Conservation (phyloP, 495 filamentous ascomycete species). For the Cercophora scortea region DNA sequence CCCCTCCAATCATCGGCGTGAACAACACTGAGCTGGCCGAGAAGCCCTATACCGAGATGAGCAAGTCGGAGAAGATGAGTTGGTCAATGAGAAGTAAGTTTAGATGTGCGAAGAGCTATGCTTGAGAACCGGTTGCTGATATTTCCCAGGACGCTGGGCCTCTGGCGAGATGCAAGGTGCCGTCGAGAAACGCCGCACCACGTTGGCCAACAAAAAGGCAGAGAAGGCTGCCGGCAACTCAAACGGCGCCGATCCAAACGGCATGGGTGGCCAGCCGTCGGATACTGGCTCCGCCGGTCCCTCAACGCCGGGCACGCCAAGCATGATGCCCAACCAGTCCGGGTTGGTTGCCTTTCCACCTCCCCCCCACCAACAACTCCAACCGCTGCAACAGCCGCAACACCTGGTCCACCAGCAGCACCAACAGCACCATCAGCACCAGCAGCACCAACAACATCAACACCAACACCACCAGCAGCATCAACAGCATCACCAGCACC, state of each 20-base stretch:
- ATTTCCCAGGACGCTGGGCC: conserved; percentile 36
- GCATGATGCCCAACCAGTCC: conserved; percentile 1
- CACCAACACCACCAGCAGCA: no score
- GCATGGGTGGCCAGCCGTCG: neutral
- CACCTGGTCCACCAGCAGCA: conserved; percentile 2
- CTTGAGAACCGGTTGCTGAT: conserved; percentile 14
- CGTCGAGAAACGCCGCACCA: conserved; percentile 41
- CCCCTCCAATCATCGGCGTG: neutral
- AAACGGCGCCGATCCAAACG: conserved; percentile 1
- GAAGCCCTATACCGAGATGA: conserved; percentile 43
- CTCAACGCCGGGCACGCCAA: conserved; percentile 11
- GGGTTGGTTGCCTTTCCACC: conserved; percentile 7
- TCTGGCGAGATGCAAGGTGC: conserved; percentile 41
- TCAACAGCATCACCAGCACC: no score
- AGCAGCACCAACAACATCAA: no score
- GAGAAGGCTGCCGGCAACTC: conserved; percentile 13
- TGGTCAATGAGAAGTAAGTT: conserved; percentile 41
- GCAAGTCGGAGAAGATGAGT: conserved; percentile 46
- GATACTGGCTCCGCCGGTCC: conserved; percentile 12
- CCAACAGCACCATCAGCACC: no score
- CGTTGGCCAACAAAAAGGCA: conserved; percentile 41
- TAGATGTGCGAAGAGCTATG: neutral
- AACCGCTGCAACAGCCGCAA: conserved; percentile 1
- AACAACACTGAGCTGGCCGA: conserved; percentile 9
- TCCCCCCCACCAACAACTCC: neutral